Evolutionary conservation across 2,329 filamentous ascomycete species (phyloP).

Genomic region (Stagonosporopsis vannaccii): DNA sequence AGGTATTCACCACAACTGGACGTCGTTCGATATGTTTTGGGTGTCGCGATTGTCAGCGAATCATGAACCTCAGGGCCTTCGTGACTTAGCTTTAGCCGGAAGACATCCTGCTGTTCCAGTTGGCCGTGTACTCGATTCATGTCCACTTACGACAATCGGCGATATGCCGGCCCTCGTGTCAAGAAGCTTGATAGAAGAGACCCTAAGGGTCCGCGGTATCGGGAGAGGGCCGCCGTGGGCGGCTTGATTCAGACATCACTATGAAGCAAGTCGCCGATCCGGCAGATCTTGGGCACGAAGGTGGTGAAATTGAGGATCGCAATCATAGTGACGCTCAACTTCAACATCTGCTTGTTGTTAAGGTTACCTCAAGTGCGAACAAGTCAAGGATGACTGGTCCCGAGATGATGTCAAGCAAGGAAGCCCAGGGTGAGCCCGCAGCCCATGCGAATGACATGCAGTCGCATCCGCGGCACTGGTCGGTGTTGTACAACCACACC

Average conservation of each 20-base stretch:
- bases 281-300: constrained; percentile 35
- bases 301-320: constrained; percentile 32
- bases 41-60: constrained; percentile 7
- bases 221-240: constrained; percentile 25
- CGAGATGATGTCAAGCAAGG: constrained; percentile 17
- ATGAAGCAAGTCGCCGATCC: constrained; percentile 29
- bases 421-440: constrained; percentile 5
- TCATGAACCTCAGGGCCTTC: constrained; percentile 17
- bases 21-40: constrained; percentile 3
- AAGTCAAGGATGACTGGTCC: constrained; percentile 22
- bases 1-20: constrained; percentile 4
- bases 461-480: constrained; percentile 4
- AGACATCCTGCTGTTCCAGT: constrained; percentile 7
- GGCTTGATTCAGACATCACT: constrained; percentile 19
- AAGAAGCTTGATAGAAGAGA: constrained; percentile 14
- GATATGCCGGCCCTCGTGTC: constrained; percentile 18
- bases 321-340: constrained; percentile 24
- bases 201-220: constrained; percentile 24
- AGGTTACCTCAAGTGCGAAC: constrained; percentile 7
- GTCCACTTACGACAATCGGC: constrained; percentile 11
- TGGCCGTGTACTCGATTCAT: constrained; percentile 15
- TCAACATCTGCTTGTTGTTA: constrained; percentile 14
- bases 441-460: constrained; percentile 12
- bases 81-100: constrained; percentile 3
- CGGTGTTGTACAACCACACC: constrained; percentile 4